Base-by-base conservation (phyloP, 768 basidiomycete species). In the Tulasnella sp. region DNA sequence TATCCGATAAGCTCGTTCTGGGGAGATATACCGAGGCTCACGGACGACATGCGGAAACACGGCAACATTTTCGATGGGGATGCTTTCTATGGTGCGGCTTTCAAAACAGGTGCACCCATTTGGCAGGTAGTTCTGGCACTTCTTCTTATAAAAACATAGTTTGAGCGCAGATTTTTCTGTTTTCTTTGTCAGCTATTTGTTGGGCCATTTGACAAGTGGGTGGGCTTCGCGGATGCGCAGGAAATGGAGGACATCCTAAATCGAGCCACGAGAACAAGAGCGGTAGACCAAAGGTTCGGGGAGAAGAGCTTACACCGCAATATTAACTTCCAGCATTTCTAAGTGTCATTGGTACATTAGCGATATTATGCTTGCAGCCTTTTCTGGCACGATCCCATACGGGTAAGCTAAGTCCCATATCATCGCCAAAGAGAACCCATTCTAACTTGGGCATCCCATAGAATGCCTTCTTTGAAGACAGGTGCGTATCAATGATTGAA, bases 171-270 rank as follows among this genome's bases (percentile, higher is more conserved):
- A 47, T 59, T 29, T 4, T 59, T 29, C 52, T 59, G 3, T 26
- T 12, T 17, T 16, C 44, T 0, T 22, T 22, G 44, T 12, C 3
- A 69, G 67, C 39, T 69, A 16, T 69, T 69, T 40, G 34, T 69
- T 36, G 67, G 67, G 11, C 39, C 67, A 8, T 35, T 69, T 19
- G 35, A 65, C 16, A 69, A 44, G 11, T 41, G 32, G 40, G 67
- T 69, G n/a, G 44, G 35, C 9, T 35, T 69, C 44, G 67, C 67
- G 1, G 67, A 69, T 47, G 67, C 67, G 29, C 67, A 69, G 35
- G 67, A 69, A 19, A 44, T 69, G 34, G 67, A 69, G 44, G 67
- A 69, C 16, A n/a, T 69, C 14, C 19, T 65, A 34, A 59, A 59
- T 16, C 9, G 52, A 59, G 52, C 52, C 9, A 59, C 52, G 11